Percentiles rank a stretch among this genome's conserved stretches.
Conservation (phyloP, 495 filamentous ascomycete genomes). For the Entonaema liquescens region DNA sequence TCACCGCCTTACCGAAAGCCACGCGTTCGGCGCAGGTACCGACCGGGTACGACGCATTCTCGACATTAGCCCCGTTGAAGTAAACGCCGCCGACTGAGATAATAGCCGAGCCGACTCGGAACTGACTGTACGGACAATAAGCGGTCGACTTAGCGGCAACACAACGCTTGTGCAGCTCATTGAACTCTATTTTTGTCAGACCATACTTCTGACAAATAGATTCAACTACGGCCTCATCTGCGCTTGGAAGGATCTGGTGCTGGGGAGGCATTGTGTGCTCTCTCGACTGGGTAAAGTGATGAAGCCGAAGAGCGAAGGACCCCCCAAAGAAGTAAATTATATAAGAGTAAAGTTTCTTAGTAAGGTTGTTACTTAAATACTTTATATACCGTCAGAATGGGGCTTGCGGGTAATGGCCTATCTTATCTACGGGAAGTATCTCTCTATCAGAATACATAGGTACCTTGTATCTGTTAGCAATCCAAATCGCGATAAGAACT, state of each 20-base stretch:
- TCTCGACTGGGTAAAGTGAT: constrained; percentile 7
- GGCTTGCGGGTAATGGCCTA: background rate
- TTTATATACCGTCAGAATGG: constrained; percentile 13
- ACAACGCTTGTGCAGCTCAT: constrained; percentile 65
- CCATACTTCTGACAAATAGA: constrained; percentile 52
- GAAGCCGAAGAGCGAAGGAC: background rate
- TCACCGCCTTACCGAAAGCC: constrained; percentile 82
- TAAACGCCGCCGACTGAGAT: constrained; percentile 70
- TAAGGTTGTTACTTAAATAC: constrained; percentile 32
- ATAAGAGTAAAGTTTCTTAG: constrained; percentile 5
- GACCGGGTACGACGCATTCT: constrained; percentile 93
- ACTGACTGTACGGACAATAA: constrained; percentile 94
- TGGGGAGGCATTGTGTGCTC: constrained; percentile 23
- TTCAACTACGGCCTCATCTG: constrained; percentile 38
- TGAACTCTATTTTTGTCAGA: constrained; percentile 67
- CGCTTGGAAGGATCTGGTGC: constrained; percentile 36
- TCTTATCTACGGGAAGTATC: constrained; percentile 24
- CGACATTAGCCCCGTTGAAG: constrained; percentile 85
- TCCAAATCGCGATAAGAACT: background rate
- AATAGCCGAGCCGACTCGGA: constrained; percentile 87
- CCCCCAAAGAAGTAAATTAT: background rate
- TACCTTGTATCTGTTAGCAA: too few species aligned
- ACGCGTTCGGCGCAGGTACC: constrained; percentile 94
- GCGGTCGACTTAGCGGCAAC: constrained; percentile 74
- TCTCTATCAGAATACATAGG: constrained; percentile 16